These are phyloP conservation scores for Penicillium soppii DNA, from an alignment of 495 filamentous ascomycete species.

Conservation along the genomic window DNA sequence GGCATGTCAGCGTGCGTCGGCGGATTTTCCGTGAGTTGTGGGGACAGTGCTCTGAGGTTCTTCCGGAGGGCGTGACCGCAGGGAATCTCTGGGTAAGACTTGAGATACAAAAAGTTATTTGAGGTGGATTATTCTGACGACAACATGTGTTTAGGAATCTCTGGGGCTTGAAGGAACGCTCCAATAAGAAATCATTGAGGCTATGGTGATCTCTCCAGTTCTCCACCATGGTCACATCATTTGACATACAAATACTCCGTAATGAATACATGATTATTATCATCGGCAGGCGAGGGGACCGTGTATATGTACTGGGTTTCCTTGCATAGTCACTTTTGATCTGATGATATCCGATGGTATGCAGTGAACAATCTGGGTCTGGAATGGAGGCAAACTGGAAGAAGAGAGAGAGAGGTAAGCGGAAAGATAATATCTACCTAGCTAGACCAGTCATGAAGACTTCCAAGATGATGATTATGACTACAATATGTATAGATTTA, in stretches of 20 bases:
- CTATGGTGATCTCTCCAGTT: constrained; percentile 16
- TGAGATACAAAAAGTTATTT: not conserved
- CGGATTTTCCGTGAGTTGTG: constrained; percentile 54
- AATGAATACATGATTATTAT: no score
- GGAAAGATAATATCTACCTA: no score
- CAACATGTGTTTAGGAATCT: constrained; percentile 35
- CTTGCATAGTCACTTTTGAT: no score
- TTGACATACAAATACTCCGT: constrained; percentile 21
- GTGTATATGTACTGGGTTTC: no score
- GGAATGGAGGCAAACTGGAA: no score
- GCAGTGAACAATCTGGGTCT: no score
- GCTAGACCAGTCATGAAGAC: no score
- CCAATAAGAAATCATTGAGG: constrained; percentile 22
- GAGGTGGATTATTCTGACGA: constrained; percentile 6
- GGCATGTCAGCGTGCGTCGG: constrained; percentile 42
- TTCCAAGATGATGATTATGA: no score
- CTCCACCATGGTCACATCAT: constrained; percentile 24
- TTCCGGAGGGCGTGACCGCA: constrained; percentile 46
- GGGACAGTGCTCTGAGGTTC: constrained; percentile 44
- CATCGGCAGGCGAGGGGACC: no score
- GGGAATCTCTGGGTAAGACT: constrained; percentile 52
- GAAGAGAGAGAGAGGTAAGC: no score
- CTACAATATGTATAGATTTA: no score
- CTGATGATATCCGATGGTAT: no score
- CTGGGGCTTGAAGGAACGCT: constrained; percentile 41